phyloP scores from a whole-genome alignment of 768 basidiomycete genomes.

The Boletus huronensis region DNA sequence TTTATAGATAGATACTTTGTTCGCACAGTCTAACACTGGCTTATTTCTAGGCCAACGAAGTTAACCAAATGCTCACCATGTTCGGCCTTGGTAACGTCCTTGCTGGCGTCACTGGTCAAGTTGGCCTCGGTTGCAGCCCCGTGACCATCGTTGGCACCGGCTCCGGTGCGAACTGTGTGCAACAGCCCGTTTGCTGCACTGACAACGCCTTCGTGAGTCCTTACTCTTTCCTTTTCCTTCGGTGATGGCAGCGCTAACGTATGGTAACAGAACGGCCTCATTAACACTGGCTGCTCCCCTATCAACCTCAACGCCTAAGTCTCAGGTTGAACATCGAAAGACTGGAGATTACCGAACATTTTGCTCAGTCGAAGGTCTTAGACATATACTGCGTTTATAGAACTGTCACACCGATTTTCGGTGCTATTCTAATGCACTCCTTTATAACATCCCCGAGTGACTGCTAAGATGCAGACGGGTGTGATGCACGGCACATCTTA shows the following conservation, averaged over 20 bases:
- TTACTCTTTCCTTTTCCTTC: not conserved
- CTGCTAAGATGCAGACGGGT: not conserved
- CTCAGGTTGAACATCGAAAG: not conserved
- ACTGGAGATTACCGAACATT: not conserved
- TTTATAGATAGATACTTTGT: accelerated
- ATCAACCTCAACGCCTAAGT: not conserved
- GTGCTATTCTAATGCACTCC: not conserved
- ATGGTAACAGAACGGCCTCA: conserved; percentile 1
- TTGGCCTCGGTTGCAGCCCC: conserved; percentile 2
- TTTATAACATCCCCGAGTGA: not conserved
- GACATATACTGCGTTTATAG: not conserved
- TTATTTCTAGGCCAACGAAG: not conserved
- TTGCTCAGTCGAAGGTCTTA: not conserved
- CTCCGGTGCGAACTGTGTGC: not conserved
- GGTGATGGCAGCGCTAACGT: accelerated
- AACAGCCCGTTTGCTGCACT: conserved; percentile 13
- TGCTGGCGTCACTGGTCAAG: not conserved
- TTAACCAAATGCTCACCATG: not conserved
- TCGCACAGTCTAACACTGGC: not conserved
- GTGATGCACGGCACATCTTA: not conserved
- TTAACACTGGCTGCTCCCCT: conserved; percentile 8
- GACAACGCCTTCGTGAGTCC: not conserved
- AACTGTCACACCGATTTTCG: not conserved
- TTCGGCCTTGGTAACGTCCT: not conserved
- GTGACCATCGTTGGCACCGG: not conserved